Evolutionary conservation across 2,329 filamentous ascomycete species (phyloP).

Genomic region (Zymoseptoria pseudotritici): DNA sequence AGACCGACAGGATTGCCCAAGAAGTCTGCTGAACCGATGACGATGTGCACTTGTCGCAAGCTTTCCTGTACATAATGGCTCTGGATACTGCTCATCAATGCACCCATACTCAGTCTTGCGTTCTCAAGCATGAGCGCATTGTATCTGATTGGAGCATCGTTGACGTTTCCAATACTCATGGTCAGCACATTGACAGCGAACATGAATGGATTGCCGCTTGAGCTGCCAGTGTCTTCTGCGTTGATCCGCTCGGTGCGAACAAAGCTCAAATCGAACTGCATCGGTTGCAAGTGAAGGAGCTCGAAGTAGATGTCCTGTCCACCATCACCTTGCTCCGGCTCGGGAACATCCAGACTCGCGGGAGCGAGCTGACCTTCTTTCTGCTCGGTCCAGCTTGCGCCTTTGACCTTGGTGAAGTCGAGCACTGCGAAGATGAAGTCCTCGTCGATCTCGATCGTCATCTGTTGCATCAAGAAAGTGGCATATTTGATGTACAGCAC

Average conservation of each 20-base stretch:
- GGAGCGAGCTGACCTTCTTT: slow-evolving; percentile 83
- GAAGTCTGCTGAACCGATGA: slow-evolving; percentile 94
- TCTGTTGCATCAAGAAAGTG: slow-evolving; percentile 86
- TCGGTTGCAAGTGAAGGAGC: slow-evolving; percentile 90
- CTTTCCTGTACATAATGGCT: slow-evolving; percentile 97
- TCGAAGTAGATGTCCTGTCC: slow-evolving; percentile 98
- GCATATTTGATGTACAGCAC: slow-evolving; percentile 98
- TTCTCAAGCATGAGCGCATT: slow-evolving; percentile 95
- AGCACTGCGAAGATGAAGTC: slow-evolving; percentile 96
- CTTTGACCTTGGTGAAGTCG: slow-evolving; percentile 89
- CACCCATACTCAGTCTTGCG: slow-evolving; percentile 77
- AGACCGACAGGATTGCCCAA: slow-evolving; percentile 93
- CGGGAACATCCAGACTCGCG: slow-evolving; percentile 81
- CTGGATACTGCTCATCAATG: slow-evolving; percentile 77
- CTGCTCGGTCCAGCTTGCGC: slow-evolving; percentile 77
- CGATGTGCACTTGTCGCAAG: slow-evolving; percentile 92
- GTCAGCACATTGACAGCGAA: slow-evolving; percentile 98
- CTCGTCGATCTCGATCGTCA: slow-evolving; percentile 96
- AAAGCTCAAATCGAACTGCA: slow-evolving; percentile 95
- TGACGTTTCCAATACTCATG: slow-evolving; percentile 98
- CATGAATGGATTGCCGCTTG: slow-evolving; percentile 86
- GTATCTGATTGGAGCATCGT: slow-evolving; percentile 88
- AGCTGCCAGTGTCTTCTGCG: slow-evolving; percentile 82
- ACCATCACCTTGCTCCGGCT: slow-evolving; percentile 74
- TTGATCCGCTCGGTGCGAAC: slow-evolving; percentile 96